phyloP scores from a whole-genome alignment of 805 yeast genomes.

The Candida pseudoglaebosa region DNA sequence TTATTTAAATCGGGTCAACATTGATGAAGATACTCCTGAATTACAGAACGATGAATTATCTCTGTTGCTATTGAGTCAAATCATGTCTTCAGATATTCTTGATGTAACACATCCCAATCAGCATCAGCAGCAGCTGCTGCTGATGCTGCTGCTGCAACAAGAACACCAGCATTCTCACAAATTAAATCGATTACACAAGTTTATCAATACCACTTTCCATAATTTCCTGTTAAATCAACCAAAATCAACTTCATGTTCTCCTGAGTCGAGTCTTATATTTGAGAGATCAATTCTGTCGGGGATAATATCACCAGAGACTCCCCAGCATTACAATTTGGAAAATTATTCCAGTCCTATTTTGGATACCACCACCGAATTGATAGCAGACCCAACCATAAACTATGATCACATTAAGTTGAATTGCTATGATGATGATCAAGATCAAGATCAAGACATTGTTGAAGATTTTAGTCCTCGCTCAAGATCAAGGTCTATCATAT shows the following conservation, averaged over 20 bases:
- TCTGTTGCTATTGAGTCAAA: too few species aligned
- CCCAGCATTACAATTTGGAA: constrained; percentile 24
- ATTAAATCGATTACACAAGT: constrained; percentile 4
- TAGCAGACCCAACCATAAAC: constrained; percentile 23
- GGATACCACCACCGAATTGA: constrained; percentile 28
- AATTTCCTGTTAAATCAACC: constrained; percentile 4
- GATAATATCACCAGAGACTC: constrained; percentile 10
- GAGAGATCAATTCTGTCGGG: constrained; percentile 9
- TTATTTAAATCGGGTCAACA: too few species aligned
- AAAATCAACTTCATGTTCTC: neutral
- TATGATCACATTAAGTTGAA: constrained; percentile 18
- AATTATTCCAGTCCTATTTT: constrained; percentile 28
- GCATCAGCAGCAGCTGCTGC: too few species aligned
- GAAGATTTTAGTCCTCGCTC: constrained; percentile 9
- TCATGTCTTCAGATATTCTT: too few species aligned
- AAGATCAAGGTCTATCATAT: constrained; percentile 20
- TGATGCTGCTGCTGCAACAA: too few species aligned
- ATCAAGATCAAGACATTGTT: constrained; percentile 5
- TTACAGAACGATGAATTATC: too few species aligned
- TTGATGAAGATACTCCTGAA: too few species aligned
- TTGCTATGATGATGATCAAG: constrained; percentile 10
- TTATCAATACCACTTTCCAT: constrained; percentile 7
- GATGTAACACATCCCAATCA: neutral
- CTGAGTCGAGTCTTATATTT: constrained; percentile 11
- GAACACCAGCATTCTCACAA: neutral